Percentiles rank a stretch among this genome's conserved stretches.
These are phyloP conservation scores for Calonectria pauciramosa DNA, from an alignment of 2,329 filamentous ascomycete species.

Conservation along the genomic window DNA sequence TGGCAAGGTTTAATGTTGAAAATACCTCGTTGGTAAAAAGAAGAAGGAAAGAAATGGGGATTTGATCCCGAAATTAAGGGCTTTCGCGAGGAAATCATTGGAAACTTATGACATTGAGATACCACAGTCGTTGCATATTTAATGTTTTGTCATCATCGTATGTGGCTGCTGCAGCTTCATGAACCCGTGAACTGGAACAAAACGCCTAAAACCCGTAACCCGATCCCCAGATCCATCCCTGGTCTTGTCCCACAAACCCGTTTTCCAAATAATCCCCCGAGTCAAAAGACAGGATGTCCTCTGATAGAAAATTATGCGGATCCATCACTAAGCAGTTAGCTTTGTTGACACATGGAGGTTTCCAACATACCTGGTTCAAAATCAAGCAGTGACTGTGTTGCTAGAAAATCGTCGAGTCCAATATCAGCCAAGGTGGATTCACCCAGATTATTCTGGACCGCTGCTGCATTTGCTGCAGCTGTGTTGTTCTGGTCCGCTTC, in stretches of 20 bases:
- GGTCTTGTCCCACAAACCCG: constrained; percentile 20
- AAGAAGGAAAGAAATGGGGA: no score
- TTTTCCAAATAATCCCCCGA: neutral
- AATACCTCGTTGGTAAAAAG: neutral
- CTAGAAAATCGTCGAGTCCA: neutral
- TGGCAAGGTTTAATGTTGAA: constrained; percentile 27
- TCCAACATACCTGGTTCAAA: neutral
- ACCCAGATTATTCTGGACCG: neutral
- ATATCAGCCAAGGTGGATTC: neutral
- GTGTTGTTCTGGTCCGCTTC: neutral
- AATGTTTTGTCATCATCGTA: neutral
- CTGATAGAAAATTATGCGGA: neutral
- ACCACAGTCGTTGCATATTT: neutral
- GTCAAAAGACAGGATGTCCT: neutral
- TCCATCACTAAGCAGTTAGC: neutral
- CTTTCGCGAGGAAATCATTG: neutral
- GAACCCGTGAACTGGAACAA: no score
- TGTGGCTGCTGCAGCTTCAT: no score
- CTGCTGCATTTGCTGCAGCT: no score
- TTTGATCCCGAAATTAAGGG: neutral
- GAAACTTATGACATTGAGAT: neutral
- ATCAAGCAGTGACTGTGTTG: neutral
- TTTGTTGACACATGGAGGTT: neutral
- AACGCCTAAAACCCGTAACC: neutral
- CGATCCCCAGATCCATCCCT: constrained; percentile 31